phyloP scores from a whole-genome alignment of 192 early-diverging fungal species.

The Umbelopsis sp. region DNA sequence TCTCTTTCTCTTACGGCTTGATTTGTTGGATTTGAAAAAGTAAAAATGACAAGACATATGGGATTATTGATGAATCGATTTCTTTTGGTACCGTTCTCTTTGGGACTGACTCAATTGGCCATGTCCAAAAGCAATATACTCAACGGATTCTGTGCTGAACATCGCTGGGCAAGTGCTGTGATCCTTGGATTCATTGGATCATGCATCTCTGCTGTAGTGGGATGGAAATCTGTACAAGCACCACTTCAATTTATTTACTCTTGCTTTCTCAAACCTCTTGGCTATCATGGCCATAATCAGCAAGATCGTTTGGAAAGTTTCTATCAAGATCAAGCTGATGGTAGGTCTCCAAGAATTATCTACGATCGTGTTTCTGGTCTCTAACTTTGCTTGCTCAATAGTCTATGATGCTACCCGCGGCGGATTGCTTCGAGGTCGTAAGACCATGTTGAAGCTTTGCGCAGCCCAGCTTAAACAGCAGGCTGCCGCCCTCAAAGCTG shows the following conservation, averaged over 20 bases:
- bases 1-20: background rate
- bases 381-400: conserved; percentile 6
- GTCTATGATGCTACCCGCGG: conserved; percentile 79
- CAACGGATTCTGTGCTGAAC: conserved; percentile 18
- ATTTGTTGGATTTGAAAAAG: background rate
- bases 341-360: conserved; percentile 33
- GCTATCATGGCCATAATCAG: conserved; percentile 63
- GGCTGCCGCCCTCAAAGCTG: conserved; percentile 2
- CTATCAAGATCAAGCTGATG: conserved; percentile 77
- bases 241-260: conserved; percentile 64
- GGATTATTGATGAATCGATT: conserved; percentile 9
- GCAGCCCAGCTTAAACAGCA: conserved; percentile 71
- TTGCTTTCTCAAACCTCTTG: conserved; percentile 76
- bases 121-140: conserved; percentile 10
- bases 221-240: conserved; percentile 44
- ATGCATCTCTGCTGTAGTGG: conserved; percentile 27
- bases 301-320: conserved; percentile 79
- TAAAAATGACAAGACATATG: conserved; percentile 2
- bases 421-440: conserved; percentile 72
- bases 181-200: conserved; percentile 28
- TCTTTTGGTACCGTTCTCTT: conserved; percentile 18
- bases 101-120: conserved; percentile 23
- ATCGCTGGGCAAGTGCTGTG: conserved; percentile 27
- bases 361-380: conserved; percentile 4
- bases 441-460: conserved; percentile 80